Conservation (phyloP, 768 basidiomycete genomes). For the Dictyophora rubrovolvata region DNA sequence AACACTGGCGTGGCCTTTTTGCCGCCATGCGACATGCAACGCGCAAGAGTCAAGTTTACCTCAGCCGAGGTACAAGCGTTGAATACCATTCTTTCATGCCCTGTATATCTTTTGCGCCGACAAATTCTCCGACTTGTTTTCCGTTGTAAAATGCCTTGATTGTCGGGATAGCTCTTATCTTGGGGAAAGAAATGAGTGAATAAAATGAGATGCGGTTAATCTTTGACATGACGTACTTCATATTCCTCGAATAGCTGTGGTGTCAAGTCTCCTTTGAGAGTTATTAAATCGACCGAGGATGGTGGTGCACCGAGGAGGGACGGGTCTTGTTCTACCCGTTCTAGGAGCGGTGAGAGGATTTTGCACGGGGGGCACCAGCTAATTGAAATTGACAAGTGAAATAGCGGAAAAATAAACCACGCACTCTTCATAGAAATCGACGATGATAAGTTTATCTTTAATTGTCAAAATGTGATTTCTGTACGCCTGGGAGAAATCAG, state of each 20-base stretch:
- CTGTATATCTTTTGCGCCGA: slow-evolving; percentile 36
- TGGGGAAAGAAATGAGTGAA: slow-evolving; percentile 6
- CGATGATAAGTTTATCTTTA: slow-evolving; percentile 42
- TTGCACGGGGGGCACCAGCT: slow-evolving; percentile 81
- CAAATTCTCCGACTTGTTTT: slow-evolving; percentile 45
- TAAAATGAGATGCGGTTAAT: neutral
- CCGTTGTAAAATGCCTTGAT: slow-evolving; percentile 70
- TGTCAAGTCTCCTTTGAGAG: slow-evolving; percentile 44
- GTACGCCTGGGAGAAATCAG: neutral
- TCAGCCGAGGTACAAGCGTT: neutral
- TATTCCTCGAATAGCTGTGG: slow-evolving; percentile 37
- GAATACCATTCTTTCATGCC: slow-evolving; percentile 4
- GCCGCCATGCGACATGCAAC: too few species aligned
- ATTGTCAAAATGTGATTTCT: neutral
- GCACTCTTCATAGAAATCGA: slow-evolving; percentile 77
- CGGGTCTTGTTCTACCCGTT: slow-evolving; percentile 42
- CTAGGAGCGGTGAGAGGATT: slow-evolving; percentile 57
- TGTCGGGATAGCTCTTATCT: slow-evolving; percentile 73
- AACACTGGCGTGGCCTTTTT: neutral
- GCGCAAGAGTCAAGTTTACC: neutral
- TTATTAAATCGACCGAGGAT: slow-evolving; percentile 55
- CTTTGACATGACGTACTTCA: slow-evolving; percentile 26
- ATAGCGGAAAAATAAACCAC: slow-evolving; percentile 18
- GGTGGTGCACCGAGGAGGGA: slow-evolving; percentile 15
- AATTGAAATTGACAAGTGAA: neutral